Evolutionary conservation across 176 grass and related monocot species (phyloP).

Genomic region (Carex myosuroides): DNA sequence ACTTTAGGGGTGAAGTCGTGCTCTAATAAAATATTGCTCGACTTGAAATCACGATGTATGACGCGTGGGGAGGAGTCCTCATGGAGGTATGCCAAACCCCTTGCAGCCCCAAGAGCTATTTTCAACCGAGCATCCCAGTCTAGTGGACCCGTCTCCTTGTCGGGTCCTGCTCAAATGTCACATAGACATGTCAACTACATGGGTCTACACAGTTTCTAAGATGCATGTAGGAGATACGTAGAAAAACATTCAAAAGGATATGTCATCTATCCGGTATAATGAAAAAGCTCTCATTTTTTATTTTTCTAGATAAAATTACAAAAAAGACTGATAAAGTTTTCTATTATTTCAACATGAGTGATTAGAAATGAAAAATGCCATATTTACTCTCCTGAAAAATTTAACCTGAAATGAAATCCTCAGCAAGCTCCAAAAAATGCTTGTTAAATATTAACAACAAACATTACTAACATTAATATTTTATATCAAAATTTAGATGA

Average conservation of each 20-base stretch:
- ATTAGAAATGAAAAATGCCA: neutral
- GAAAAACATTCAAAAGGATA: neutral
- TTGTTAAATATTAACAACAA: neutral
- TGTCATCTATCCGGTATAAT: neutral
- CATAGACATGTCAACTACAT: neutral
- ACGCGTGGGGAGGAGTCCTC: slow-evolving; percentile 98
- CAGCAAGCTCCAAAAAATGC: neutral
- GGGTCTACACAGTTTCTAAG: neutral
- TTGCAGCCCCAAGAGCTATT: slow-evolving; percentile 86
- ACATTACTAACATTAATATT: neutral
- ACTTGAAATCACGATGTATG: slow-evolving; percentile 99
- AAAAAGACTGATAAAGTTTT: neutral
- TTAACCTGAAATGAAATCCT: neutral
- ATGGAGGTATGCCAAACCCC: slow-evolving; percentile 87
- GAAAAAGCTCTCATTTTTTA: neutral
- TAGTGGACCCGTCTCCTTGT: slow-evolving; percentile 48
- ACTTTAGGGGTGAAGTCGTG: slow-evolving; percentile 87
- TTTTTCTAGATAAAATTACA: neutral
- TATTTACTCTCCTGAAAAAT: neutral
- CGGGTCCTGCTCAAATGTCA: slow-evolving; percentile 41
- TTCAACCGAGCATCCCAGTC: slow-evolving; percentile 85
- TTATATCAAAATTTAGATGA: neutral
- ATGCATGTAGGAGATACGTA: neutral
- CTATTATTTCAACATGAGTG: neutral
- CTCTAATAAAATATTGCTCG: slow-evolving; percentile 95